phyloP scores from a whole-genome alignment of 2,329 filamentous ascomycete genomes.

The Diaporthe sp. region DNA sequence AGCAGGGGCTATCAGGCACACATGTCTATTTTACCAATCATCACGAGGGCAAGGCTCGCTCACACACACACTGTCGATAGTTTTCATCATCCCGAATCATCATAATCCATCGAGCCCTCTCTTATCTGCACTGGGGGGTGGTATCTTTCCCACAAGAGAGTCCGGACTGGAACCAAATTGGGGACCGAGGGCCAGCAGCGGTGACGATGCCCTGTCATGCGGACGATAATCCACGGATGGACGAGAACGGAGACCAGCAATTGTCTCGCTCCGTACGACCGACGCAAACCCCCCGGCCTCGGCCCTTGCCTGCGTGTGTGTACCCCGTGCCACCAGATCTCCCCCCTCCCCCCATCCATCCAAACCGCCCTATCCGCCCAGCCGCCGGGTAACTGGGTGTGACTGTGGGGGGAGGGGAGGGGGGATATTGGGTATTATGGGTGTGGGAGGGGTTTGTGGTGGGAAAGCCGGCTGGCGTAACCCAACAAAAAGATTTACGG shows the following conservation, averaged over 20 bases:
- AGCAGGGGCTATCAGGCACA: neutral
- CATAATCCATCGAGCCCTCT: neutral
- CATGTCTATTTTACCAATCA: conserved; percentile 16
- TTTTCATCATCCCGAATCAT: neutral
- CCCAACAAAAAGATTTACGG: neutral
- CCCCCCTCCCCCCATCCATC: neutral
- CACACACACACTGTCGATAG: conserved; percentile 11
- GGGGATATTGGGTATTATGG: neutral
- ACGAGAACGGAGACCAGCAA: neutral
- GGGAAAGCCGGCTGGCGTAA: neutral
- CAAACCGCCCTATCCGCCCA: neutral
- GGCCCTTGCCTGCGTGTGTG: neutral
- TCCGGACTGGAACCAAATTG: neutral
- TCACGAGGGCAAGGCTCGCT: neutral
- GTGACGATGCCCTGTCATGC: neutral
- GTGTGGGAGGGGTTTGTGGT: neutral
- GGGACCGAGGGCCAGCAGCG: neutral
- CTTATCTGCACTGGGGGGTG: neutral
- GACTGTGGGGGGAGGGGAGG: neutral
- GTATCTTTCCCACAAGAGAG: neutral
- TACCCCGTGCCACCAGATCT: conserved; percentile 19
- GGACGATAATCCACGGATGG: conserved; percentile 2
- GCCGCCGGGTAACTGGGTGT: neutral
- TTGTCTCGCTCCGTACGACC: conserved; percentile 23
- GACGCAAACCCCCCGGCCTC: conserved; percentile 8